These are phyloP conservation scores for Sequoia sempervirens DNA, from an alignment of 75 land plant genomes.

Conservation along the genomic window DNA sequence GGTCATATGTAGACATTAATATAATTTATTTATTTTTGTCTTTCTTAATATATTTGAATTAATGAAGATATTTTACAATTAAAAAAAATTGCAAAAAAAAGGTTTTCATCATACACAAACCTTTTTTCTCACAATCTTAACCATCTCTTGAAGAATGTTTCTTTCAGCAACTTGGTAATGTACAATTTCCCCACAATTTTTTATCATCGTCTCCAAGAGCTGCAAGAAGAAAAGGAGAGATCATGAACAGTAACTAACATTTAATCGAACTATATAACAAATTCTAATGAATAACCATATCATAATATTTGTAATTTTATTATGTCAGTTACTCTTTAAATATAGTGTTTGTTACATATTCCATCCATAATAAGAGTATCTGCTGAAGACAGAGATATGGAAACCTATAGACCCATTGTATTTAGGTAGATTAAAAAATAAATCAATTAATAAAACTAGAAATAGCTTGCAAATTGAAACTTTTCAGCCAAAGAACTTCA, in stretches of 20 bases:
- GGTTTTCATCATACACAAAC: slow-evolving; percentile 20
- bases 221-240: slow-evolving; percentile 24
- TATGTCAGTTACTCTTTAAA: background rate
- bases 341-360: background rate
- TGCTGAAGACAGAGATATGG: background rate
- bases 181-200: slow-evolving; percentile 93
- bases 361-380: background rate
- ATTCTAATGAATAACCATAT: background rate
- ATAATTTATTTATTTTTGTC: background rate
- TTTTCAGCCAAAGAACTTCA: background rate
- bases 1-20: background rate
- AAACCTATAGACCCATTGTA: background rate
- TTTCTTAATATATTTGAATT: background rate
- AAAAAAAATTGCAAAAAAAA: background rate
- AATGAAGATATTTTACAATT: background rate
- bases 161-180: slow-evolving; percentile 87
- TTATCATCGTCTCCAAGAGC: slow-evolving; percentile 95
- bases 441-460: background rate
- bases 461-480: background rate
- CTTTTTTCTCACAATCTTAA: slow-evolving; percentile 91
- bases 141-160: slow-evolving; percentile 80
- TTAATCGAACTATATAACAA: background rate
- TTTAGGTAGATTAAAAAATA: background rate
- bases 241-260: background rate
- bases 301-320: background rate